These are phyloP conservation scores for Penicillium sp. DNA, from an alignment of 2,329 filamentous ascomycete species.

Conservation along the genomic window DNA sequence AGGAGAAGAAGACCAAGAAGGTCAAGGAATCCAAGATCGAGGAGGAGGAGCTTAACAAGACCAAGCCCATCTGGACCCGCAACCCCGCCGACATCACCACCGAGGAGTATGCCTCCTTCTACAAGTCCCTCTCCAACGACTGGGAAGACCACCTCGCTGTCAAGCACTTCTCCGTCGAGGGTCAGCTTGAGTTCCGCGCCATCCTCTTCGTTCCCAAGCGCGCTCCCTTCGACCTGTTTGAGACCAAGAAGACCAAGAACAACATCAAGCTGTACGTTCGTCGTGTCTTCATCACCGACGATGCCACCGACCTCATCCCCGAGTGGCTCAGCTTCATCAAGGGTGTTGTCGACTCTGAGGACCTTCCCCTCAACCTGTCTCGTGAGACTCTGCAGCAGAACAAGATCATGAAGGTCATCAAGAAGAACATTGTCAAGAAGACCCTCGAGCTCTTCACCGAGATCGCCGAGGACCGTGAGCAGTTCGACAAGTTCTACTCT, in stretches of 20 bases:
- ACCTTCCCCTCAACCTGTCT: conserved; percentile 97
- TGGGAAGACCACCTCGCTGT: conserved; percentile 99
- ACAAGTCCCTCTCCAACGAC: conserved; percentile 99
- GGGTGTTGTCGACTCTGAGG: conserved; percentile 99
- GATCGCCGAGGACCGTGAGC: conserved; percentile 99
- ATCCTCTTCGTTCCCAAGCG: conserved; percentile 99
- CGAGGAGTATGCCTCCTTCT: conserved; percentile 98
- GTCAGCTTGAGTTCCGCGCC: conserved; percentile 99
- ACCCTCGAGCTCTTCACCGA: conserved; percentile 98
- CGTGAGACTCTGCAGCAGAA: conserved; percentile 99
- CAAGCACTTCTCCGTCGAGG: conserved; percentile 99
- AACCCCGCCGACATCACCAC: conserved; percentile 91
- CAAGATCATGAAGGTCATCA: conserved; percentile 99
- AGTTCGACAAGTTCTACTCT: conserved; percentile 99
- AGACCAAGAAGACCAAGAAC: conserved; percentile 99
- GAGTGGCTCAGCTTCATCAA: conserved; percentile 99
- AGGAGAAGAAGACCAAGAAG: conserved; percentile 99
- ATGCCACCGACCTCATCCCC: conserved; percentile 96
- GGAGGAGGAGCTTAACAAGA: conserved; percentile 99
- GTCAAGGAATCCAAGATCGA: conserved; percentile 98
- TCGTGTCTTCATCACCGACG: conserved; percentile 99
- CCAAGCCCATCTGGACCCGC: conserved; percentile 99
- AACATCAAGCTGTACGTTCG: conserved; percentile 99
- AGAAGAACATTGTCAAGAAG: conserved; percentile 99
- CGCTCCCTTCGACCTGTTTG: conserved; percentile 98